phyloP scores from a whole-genome alignment of 306 rosid species.

The Mucuna pruriens region DNA sequence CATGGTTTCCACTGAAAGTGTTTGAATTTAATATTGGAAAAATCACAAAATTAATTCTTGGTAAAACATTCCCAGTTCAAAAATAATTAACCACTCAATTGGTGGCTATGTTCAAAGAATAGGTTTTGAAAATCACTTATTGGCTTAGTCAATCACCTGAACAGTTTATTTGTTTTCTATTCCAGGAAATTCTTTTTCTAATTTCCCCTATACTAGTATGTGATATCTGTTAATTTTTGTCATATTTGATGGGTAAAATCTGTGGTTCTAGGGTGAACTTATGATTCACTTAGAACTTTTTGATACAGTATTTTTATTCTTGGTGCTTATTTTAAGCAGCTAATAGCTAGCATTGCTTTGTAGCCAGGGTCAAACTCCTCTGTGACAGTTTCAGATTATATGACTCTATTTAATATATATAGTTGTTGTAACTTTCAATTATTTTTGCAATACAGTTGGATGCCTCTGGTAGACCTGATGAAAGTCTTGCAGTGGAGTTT shows the following conservation, averaged over 20 bases:
- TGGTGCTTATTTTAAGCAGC: background rate
- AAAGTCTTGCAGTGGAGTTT: constrained; percentile 85
- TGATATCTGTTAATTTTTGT: background rate
- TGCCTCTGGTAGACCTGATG: constrained; percentile 91
- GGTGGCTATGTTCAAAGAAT: background rate
- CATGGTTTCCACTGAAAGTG: background rate
- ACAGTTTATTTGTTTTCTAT: background rate
- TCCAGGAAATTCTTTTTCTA: constrained; percentile 16
- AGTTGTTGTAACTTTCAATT: constrained; percentile 27
- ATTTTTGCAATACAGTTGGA: constrained; percentile 70
- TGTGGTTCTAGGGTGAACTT: background rate
- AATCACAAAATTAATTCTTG: background rate
- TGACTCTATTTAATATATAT: constrained; percentile 12
- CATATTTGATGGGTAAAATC: background rate
- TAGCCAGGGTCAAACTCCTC: background rate
- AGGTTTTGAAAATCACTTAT: background rate
- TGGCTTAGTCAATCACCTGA: background rate
- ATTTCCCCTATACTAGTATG: background rate
- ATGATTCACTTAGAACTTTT: background rate
- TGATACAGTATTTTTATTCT: background rate
- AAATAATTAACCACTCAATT: background rate
- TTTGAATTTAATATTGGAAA: background rate
- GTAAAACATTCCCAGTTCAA: background rate
- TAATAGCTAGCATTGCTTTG: constrained; percentile 9
- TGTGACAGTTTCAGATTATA: constrained; percentile 18